Percentiles rank a stretch among this genome's conserved stretches.
Conservation (phyloP, 345 rosid genomes). For the Populus nigra region DNA sequence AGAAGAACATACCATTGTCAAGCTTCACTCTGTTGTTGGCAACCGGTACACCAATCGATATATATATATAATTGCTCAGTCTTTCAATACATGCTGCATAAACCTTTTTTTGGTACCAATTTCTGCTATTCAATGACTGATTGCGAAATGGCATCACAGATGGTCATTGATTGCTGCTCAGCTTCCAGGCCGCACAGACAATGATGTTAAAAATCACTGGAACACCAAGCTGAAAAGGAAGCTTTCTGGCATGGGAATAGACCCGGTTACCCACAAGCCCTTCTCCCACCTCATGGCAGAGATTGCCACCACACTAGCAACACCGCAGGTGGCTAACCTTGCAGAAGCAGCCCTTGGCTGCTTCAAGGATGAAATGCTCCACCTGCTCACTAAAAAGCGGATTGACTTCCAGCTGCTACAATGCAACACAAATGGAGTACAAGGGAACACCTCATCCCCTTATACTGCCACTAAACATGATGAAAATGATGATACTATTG, state of each 20-base stretch:
- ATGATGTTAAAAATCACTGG: constrained; percentile 92
- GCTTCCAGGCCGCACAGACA: constrained; percentile 84
- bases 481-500: constrained; percentile 47
- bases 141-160: constrained; percentile 33
- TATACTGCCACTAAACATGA: constrained; percentile 38
- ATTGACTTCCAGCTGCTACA: constrained; percentile 72
- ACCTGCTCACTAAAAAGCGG: constrained; percentile 87
- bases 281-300: constrained; percentile 98
- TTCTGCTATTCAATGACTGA: neutral
- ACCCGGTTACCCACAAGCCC: constrained; percentile 96
- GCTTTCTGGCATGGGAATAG: constrained; percentile 92
- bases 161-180: constrained; percentile 96
- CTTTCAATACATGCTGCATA: neutral
- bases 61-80: neutral
- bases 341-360: constrained; percentile 98
- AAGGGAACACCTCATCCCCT: constrained; percentile 34
- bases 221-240: constrained; percentile 94
- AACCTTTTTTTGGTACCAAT: neutral
- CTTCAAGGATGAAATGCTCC: constrained; percentile 98
- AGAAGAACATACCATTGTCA: constrained; percentile 82
- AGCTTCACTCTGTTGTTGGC: constrained; percentile 89
- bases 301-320: constrained; percentile 86
- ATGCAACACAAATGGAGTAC: constrained; percentile 25
- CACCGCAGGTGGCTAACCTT: constrained; percentile 88
- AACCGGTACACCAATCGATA: constrained; percentile 44